Evolutionary conservation across 805 yeast genomes (phyloP).

Genomic region (Lipomyces orientalis): DNA sequence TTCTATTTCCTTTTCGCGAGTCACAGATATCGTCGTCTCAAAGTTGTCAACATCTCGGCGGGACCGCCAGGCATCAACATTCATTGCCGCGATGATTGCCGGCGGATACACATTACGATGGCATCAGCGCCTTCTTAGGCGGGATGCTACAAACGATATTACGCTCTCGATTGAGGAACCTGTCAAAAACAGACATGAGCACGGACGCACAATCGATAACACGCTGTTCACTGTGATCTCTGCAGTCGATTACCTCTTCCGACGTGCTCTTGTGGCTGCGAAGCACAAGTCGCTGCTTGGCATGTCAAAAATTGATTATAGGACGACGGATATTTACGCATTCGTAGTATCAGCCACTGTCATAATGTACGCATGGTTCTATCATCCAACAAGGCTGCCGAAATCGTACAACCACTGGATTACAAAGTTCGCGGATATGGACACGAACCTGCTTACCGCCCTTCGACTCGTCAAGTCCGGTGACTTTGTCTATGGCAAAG

Average conservation of each 20-base stretch:
- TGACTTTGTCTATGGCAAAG: constrained; percentile 48
- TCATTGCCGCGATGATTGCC: constrained; percentile 20
- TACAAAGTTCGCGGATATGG: constrained; percentile 57
- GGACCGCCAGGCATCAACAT: constrained; percentile 2
- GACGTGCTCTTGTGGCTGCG: background rate
- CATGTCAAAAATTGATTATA: background rate
- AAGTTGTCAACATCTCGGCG: background rate
- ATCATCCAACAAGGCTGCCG: constrained; percentile 50
- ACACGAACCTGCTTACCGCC: constrained; percentile 48
- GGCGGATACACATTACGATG: constrained; percentile 17
- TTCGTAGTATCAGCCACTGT: constrained; percentile 34
- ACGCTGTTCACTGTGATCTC: constrained; percentile 24
- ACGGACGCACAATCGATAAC: constrained; percentile 23
- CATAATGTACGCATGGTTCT: constrained; percentile 46
- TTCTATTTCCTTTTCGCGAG: constrained; percentile 5
- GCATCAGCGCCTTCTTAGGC: constrained; percentile 23
- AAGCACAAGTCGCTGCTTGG: background rate
- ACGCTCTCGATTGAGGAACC: background rate
- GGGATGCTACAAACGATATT: constrained; percentile 5
- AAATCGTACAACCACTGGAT: constrained; percentile 56
- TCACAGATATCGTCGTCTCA: background rate
- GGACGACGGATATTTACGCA: constrained; percentile 17
- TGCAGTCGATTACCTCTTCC: constrained; percentile 24
- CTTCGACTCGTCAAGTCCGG: constrained; percentile 47
- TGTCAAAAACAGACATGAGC: constrained; percentile 13